Evolutionary conservation across 176 grass and related monocot species (phyloP).

Genomic region (Ensete ventricosum): DNA sequence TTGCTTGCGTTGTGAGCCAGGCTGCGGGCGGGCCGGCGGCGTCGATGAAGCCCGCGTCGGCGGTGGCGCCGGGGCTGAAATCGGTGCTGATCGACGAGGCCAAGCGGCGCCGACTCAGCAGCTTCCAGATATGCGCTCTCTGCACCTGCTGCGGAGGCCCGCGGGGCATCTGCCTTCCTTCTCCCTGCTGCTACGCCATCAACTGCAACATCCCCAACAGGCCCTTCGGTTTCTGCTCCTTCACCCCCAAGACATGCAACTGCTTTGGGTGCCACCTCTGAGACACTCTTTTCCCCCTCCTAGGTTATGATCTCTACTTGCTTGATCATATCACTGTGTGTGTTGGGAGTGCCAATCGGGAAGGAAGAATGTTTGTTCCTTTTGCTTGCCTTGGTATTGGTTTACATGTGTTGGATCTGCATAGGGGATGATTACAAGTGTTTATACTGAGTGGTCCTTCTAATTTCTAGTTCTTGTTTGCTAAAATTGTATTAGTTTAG

Average conservation of each 20-base stretch:
- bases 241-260: conserved; percentile 60
- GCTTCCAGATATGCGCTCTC: conserved; percentile 69
- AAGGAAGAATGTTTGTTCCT: not conserved
- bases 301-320: conserved; percentile 31
- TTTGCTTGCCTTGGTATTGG: not conserved
- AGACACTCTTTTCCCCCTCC: not conserved
- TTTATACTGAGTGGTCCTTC: not conserved
- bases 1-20: conserved; percentile 1
- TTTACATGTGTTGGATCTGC: not conserved
- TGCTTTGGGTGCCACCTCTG: conserved; percentile 63
- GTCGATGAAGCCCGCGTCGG: conserved; percentile 31
- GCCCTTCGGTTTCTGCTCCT: conserved; percentile 85
- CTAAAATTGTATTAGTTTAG: not conserved
- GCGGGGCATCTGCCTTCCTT: conserved; percentile 56
- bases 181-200: conserved; percentile 91
- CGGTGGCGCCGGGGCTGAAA: conserved; percentile 1
- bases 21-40: conserved; percentile 1
- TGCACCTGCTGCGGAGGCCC: conserved; percentile 76
- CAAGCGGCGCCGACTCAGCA: conserved; percentile 33
- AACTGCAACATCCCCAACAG: conserved; percentile 86
- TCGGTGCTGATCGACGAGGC: conserved; percentile 32
- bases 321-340: conserved; percentile 20
- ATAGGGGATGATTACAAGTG: not conserved
- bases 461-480: not conserved
- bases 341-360: conserved; percentile 5